Percentiles rank a stretch among this genome's conserved stretches.
Evolutionary conservation across 768 basidiomycete species (phyloP).

Genomic region (Amanita exitialis): DNA sequence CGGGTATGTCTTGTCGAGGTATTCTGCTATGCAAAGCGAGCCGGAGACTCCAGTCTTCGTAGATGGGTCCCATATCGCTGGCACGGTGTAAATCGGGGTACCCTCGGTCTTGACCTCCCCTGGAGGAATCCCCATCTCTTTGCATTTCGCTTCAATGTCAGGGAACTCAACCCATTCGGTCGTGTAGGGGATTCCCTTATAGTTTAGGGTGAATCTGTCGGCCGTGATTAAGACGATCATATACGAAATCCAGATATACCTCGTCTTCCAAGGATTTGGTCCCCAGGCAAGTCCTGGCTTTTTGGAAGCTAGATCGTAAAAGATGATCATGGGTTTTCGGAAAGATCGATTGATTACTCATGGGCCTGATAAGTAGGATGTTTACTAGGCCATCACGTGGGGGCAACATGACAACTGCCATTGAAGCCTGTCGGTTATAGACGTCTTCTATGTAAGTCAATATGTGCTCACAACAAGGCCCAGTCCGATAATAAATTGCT

Average conservation of each 20-base stretch:
- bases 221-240: not conserved
- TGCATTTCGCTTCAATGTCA: constrained; percentile 27
- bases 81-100: constrained; percentile 27
- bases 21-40: constrained; percentile 32
- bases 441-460: too few relatives aligned
- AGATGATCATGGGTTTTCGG: constrained; percentile 7
- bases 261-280: constrained; percentile 10
- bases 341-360: not conserved
- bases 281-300: constrained; percentile 2
- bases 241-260: not conserved
- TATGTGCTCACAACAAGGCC: too few relatives aligned
- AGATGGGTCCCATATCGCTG: constrained; percentile 35
- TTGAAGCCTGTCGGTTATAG: too few relatives aligned
- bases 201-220: constrained; percentile 21
- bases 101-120: constrained; percentile 20
- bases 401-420: too few relatives aligned
- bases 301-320: constrained; percentile 10
- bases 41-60: constrained; percentile 28
- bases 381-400: too few relatives aligned
- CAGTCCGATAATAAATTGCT: too few relatives aligned
- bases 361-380: too few relatives aligned
- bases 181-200: constrained; percentile 25
- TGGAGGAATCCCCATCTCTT: constrained; percentile 21
- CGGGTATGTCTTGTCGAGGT: constrained; percentile 39
- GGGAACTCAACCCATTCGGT: constrained; percentile 43